Base-by-base conservation (phyloP, 768 basidiomycete genomes). In the Gautieria morchelliformis region DNA sequence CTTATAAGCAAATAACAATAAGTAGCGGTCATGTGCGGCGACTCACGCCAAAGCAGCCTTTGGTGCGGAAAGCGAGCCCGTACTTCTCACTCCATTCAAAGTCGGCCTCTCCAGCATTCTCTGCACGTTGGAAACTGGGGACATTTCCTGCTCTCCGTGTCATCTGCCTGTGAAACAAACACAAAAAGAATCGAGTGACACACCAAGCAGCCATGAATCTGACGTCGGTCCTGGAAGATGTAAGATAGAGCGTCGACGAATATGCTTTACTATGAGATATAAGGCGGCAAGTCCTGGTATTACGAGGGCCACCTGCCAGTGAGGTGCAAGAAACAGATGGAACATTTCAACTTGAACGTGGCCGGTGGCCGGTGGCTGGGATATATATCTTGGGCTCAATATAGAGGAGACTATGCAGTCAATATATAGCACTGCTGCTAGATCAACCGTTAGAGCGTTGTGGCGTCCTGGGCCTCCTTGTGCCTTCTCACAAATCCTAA, bases 71-170 rank as follows among this genome's bases (percentile, higher is more conserved):
- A 17, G 81, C 69, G 59, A 76, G 74, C 2, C 81, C 80, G 61
- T 71, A 82, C 59, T 71, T 64, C 40, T 65, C 68, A 61, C 76
- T 75, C 66, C 79, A 81, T 62, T 76, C 78, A 65, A 81, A 80
- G 60, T 82, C 81, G 8, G 76, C 72, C 50, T 72, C 63, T 5
- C 22, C 40, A 45, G 41, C 40, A 19, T 20, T 47, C 14, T 47
- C 27, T 24, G 53, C 3, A n/a, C 53, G 53, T 33, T 55, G 41
- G 42, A 55, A 3, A 14, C 33, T 37, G 10, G 53, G 19, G 2
- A 55, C 20, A 45, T 45, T 55, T 12, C 53, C 53, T 54, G 10
- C 5, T n/a, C 11, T 27, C 27, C 27, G 27, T 27, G 27, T 41
- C 37, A 12, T 8, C n/a, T 54, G 24, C 4, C 17, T 41, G 19